Conservation (phyloP, 139 green algal genomes). For the Chlamydomonas sp. region DNA sequence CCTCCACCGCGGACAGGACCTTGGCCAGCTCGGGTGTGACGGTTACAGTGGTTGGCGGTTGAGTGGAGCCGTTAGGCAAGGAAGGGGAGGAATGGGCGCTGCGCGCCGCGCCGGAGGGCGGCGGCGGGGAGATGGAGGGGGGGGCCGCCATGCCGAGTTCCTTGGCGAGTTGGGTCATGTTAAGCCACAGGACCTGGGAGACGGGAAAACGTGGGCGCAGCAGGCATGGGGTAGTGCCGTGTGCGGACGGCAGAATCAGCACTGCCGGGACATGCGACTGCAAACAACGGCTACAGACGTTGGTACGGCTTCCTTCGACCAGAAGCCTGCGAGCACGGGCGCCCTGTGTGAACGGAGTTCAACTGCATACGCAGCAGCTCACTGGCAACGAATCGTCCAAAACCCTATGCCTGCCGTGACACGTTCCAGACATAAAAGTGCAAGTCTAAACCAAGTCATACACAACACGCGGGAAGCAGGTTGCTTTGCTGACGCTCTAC, state of each 20-base stretch:
- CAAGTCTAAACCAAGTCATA: too few species aligned
- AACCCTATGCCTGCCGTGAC: too few species aligned
- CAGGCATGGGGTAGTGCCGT: background rate
- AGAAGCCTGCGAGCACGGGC: too few species aligned
- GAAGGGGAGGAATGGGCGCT: background rate
- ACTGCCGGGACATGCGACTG: too few species aligned
- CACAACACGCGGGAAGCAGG: background rate
- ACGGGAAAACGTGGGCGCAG: too few species aligned
- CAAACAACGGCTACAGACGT: too few species aligned
- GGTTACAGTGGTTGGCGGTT: background rate
- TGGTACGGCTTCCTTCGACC: too few species aligned
- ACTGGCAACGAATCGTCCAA: too few species aligned
- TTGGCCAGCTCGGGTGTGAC: background rate
- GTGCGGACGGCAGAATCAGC: too few species aligned
- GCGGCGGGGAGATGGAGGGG: background rate
- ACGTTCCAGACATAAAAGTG: too few species aligned
- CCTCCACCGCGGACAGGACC: conserved; percentile 5
- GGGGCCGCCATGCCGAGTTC: conserved; percentile 7
- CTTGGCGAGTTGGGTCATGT: background rate
- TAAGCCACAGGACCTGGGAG: conserved; percentile 27
- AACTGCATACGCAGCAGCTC: too few species aligned
- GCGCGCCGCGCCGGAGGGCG: background rate
- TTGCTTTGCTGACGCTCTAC: background rate
- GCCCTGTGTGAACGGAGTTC: too few species aligned
- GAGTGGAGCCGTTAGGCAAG: background rate